Base-by-base conservation (phyloP, 805 yeast genomes). In the Candida glaebosa region DNA sequence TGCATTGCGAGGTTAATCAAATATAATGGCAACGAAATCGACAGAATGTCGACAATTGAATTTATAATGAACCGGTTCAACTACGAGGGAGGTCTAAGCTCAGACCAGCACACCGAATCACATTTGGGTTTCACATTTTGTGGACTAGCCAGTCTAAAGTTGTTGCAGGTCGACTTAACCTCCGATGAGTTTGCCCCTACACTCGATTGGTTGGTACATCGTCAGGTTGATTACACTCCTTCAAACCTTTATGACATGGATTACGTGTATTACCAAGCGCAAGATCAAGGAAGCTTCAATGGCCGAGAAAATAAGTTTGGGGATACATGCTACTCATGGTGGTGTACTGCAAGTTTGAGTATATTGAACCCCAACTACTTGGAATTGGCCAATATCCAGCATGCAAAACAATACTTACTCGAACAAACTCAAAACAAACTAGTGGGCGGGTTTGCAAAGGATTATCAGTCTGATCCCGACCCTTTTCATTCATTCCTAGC, bases 41-140 rank as follows among this genome's bases (percentile, higher is more conserved):
- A 84, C 48, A 47, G 66, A 0, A 65, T 52, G 0, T 46, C 44
- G 3, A 53, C 85, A 22, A 55, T 56, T 3, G 42, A 45, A 0
- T 80, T 70, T 54, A 49, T 70, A 4, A 31, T 55, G 3, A 41
- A 37, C 5, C 43, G 67, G 31, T 43, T 62, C 19, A 58, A 54
- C 41, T 72, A 61, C 49, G 80, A 76, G 52, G 97, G 97, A 1
- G 97, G 96, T 0, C 61, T 87, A 35, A 84, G 90, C 4, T 73
- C 75, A 18, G 34, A 46, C 5, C 59, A 65, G 3, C 54, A 56
- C 30, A 62, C 69, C 10, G 99, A 91, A 58, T 70, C 89, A 2
- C 97, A 91, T 62, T 81, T 88, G 5, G 99, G 98, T 0, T 71
- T 85, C 44, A 84, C 96, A 0, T 91, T 79, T 54, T 90, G 97